Base-by-base conservation (phyloP, 2,329 filamentous ascomycete species). In the Bipolaris sorokiniana region DNA sequence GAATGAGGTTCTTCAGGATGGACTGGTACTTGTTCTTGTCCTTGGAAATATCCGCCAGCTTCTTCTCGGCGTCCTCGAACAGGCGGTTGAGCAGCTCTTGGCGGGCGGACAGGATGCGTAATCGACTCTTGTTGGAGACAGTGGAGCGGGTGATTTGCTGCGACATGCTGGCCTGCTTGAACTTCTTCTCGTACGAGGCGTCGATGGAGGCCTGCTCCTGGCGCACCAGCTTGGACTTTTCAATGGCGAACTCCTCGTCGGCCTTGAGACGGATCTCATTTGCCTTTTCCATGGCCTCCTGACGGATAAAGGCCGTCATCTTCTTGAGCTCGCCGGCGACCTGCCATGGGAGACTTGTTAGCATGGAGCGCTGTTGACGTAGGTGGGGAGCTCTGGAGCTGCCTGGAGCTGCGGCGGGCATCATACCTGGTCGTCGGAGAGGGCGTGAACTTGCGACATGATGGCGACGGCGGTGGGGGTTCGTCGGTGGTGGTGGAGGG, bases 271-370 rank as follows among this genome's bases (percentile, higher is more conserved):
- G 88, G 80, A 99, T 98, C 81, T 99, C 95, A 77, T 90, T 90
- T 72, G 92, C 92, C 82, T 99, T 99, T 78, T 99, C 95, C 74
- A 90, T 86, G 58, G 95, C 95, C 83, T 99, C 95, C 82, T 98
- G 95, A 80, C 92, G 91, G 88, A 99, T 99, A 87, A 99, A 99
- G 77, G 93, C 94, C 59, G 95, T 98, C 95, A 99, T 99, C 87
- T 99, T 99, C 85, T 91, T 93, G 81, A 99, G 91, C 88, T 99
- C 95, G 81, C 91, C 89, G 81, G 91, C 89, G 85, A 99, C 95
- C 92, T 98, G 78, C 50, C 62, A 65, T 62, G 52, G 68, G 63
- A 56, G 38, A 47, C 44, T 45, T 34, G 61, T 74, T 71, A 74
- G 69, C 69, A 65, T 65, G 26, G 28, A 34, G 23, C 63, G 67